phyloP scores from a whole-genome alignment of 176 grass and related monocot species.

The Tillandsia leiboldiana region DNA sequence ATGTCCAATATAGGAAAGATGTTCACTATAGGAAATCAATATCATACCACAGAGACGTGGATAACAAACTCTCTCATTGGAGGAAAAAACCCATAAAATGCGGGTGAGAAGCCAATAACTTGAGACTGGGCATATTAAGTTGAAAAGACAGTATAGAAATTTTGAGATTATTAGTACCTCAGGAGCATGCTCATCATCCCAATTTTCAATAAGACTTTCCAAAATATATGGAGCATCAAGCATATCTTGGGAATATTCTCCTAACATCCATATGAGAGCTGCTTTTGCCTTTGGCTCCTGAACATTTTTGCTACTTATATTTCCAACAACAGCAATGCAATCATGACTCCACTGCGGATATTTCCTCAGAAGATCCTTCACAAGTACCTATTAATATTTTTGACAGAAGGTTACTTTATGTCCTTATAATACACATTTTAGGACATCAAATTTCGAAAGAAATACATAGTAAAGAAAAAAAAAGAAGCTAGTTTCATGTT shows the following conservation, averaged over 20 bases:
- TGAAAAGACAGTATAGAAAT: not conserved
- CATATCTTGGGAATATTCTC: slow-evolving; percentile 99
- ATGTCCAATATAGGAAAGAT: not conserved
- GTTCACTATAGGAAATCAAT: too few relatives aligned
- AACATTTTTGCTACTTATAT: slow-evolving; percentile 98
- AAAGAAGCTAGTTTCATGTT: not conserved
- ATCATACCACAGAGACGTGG: too few relatives aligned
- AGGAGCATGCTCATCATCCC: slow-evolving; percentile 85
- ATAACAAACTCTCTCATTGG: too few relatives aligned
- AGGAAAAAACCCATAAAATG: not conserved
- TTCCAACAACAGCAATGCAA: slow-evolving; percentile 99
- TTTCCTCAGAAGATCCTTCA: slow-evolving; percentile 97
- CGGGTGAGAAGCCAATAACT: not conserved
- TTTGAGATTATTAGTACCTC: slow-evolving; percentile 39
- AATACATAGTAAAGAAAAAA: not conserved
- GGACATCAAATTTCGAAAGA: not conserved
- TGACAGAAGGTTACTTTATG: not conserved
- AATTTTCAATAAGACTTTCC: slow-evolving; percentile 83
- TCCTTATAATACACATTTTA: not conserved
- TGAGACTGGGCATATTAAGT: not conserved
- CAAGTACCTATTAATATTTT: slow-evolving; percentile 58
- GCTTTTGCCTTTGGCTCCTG: slow-evolving; percentile 98
- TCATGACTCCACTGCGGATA: slow-evolving; percentile 99
- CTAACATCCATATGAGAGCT: slow-evolving; percentile 98
- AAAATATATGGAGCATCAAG: slow-evolving; percentile 88